phyloP scores from a whole-genome alignment of 148 eudicot genomes.

The Euryodendron excelsum region DNA sequence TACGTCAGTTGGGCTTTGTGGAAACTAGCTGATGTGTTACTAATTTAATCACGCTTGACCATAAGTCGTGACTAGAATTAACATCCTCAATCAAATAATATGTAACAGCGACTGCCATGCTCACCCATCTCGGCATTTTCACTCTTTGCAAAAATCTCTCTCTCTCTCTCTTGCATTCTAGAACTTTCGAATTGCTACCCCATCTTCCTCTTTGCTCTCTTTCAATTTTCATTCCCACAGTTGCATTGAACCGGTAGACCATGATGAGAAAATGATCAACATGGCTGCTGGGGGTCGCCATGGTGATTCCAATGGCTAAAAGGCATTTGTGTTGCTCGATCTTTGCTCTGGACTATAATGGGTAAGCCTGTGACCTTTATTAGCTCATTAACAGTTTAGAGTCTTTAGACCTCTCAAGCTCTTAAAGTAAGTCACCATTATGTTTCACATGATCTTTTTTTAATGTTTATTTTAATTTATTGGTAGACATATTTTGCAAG shows the following conservation, averaged over 20 bases:
- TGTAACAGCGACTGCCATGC: too few relatives aligned
- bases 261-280: not conserved
- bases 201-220: not conserved
- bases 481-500: not conserved
- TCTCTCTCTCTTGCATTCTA: too few relatives aligned
- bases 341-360: not conserved
- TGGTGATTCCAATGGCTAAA: too few relatives aligned
- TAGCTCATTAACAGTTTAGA: not conserved
- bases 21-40: too few relatives aligned
- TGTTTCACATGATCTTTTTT: not conserved
- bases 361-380: not conserved
- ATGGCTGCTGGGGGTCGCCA: not conserved
- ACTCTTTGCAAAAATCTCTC: too few relatives aligned
- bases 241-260: not conserved
- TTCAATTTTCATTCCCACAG: not conserved
- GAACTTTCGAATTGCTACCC: not conserved
- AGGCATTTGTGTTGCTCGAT: not conserved
- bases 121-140: too few relatives aligned
- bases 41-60: too few relatives aligned
- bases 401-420: not conserved
- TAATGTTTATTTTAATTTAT: too few relatives aligned
- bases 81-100: too few relatives aligned
- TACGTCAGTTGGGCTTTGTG: too few relatives aligned
- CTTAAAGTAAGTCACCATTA: not conserved
- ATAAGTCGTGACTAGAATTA: too few relatives aligned